phyloP scores from a whole-genome alignment of 768 basidiomycete genomes.

The Rhizopogon rudus region DNA sequence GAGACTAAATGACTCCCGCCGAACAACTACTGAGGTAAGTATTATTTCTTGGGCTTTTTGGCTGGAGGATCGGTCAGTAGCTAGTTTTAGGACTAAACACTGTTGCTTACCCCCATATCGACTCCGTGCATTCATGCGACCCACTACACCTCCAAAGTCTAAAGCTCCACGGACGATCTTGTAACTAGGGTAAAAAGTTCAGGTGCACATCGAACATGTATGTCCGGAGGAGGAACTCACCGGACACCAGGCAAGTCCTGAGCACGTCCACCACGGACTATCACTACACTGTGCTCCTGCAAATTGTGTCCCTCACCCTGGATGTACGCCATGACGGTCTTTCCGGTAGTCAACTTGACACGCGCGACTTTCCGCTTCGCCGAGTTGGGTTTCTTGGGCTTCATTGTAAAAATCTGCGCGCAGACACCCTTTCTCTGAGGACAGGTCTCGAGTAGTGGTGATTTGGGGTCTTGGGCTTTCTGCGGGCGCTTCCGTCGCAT shows the following conservation, averaged over 20 bases:
- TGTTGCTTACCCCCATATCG: conserved; percentile 76
- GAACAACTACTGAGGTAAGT: neutral
- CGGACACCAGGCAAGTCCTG: conserved; percentile 98
- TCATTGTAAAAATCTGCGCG: conserved; percentile 70
- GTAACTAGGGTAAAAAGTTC: conserved; percentile 51
- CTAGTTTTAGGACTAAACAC: neutral
- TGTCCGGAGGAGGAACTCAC: conserved; percentile 39
- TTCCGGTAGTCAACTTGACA: conserved; percentile 87
- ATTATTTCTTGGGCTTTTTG: conserved; percentile 83
- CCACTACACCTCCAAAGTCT: conserved; percentile 88
- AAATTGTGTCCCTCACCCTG: conserved; percentile 97
- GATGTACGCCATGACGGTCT: conserved; percentile 89
- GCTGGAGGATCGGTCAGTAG: conserved; percentile 28
- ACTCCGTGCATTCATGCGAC: conserved; percentile 76
- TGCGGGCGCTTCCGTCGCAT: conserved; percentile 69
- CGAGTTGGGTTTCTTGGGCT: conserved; percentile 98
- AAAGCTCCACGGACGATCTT: conserved; percentile 91
- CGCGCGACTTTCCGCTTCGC: conserved; percentile 96
- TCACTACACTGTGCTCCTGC: conserved; percentile 95
- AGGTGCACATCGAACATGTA: neutral
- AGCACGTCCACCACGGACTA: conserved; percentile 91
- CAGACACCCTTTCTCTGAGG: conserved; percentile 94
- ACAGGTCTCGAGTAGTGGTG: conserved; percentile 75
- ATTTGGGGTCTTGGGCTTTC: conserved; percentile 40
- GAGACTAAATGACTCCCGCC: too few species aligned